These are phyloP conservation scores for Podila horticola DNA, from an alignment of 192 early-diverging fungal species.

Conservation along the genomic window DNA sequence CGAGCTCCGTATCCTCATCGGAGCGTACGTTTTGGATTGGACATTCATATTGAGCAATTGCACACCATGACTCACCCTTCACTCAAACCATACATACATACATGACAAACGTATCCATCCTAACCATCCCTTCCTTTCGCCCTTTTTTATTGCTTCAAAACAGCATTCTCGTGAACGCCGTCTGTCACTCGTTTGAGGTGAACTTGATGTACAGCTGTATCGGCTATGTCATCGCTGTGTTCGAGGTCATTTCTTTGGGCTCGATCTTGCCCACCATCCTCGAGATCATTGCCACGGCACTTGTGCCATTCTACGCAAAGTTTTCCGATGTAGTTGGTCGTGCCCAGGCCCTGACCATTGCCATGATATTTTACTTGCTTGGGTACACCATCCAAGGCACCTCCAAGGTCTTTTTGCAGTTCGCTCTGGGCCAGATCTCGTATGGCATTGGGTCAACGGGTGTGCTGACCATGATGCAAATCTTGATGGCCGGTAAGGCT, in stretches of 20 bases:
- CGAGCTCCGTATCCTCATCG: conserved; percentile 3
- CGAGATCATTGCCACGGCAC: conserved; percentile 14
- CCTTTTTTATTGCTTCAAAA: neutral
- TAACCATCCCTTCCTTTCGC: neutral
- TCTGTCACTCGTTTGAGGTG: conserved; percentile 14
- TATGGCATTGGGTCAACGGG: conserved; percentile 29
- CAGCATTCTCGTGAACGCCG: conserved; percentile 18
- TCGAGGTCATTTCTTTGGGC: conserved; percentile 6
- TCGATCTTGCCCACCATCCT: conserved; percentile 20
- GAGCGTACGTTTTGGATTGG: conserved; percentile 8
- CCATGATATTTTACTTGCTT: conserved; percentile 15
- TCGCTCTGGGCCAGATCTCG: conserved; percentile 19
- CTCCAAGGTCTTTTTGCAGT: conserved; percentile 10
- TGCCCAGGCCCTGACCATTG: conserved; percentile 8
- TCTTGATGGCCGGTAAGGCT: conserved; percentile 29
- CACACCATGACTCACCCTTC: neutral
- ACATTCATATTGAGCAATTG: neutral
- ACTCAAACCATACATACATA: neutral
- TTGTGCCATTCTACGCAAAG: conserved; percentile 27
- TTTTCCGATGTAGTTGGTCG: conserved; percentile 29
- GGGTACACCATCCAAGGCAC: conserved; percentile 15
- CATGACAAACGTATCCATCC: neutral
- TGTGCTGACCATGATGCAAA: conserved; percentile 12
- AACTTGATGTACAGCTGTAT: conserved; percentile 12
- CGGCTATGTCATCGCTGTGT: neutral